phyloP scores from a whole-genome alignment of 768 basidiomycete genomes.

The Dioszegia crocea region DNA sequence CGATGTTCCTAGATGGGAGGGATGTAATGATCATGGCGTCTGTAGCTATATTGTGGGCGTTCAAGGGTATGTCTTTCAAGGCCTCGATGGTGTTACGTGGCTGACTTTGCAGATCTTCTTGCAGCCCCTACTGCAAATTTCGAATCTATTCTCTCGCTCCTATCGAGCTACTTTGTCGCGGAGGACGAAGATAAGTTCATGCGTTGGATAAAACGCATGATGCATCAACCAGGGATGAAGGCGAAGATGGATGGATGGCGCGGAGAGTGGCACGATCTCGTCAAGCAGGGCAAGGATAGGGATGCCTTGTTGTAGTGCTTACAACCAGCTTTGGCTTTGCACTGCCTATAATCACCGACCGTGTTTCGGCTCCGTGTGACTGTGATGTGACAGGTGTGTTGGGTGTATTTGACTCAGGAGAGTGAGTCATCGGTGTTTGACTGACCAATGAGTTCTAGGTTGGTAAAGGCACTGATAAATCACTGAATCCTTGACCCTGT shows the following conservation, averaged over 20 bases:
- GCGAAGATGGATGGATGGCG: slow-evolving; percentile 71
- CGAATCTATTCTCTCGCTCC: slow-evolving; percentile 81
- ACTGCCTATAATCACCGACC: no score
- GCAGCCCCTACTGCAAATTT: slow-evolving; percentile 72
- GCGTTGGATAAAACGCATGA: slow-evolving; percentile 67
- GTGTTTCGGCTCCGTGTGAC: no score
- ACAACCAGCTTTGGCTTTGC: neutral
- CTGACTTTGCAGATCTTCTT: slow-evolving; percentile 64
- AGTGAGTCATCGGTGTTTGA: no score
- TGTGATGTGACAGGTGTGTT: no score
- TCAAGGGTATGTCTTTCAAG: slow-evolving; percentile 61
- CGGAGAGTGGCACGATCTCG: slow-evolving; percentile 65
- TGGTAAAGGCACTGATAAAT: no score
- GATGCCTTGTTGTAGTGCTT: slow-evolving; percentile 41
- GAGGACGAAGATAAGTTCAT: slow-evolving; percentile 81
- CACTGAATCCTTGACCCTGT: no score
- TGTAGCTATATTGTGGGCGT: slow-evolving; percentile 84
- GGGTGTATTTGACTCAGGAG: no score
- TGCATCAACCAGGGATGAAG: slow-evolving; percentile 64
- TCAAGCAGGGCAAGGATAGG: slow-evolving; percentile 46
- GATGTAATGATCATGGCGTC: slow-evolving; percentile 83
- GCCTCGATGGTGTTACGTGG: neutral
- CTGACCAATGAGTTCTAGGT: no score
- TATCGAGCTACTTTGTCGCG: slow-evolving; percentile 92
- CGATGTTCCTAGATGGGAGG: slow-evolving; percentile 79